Base-by-base conservation (phyloP, 805 yeast species). In the Wickerhamomyces silvicola region DNA sequence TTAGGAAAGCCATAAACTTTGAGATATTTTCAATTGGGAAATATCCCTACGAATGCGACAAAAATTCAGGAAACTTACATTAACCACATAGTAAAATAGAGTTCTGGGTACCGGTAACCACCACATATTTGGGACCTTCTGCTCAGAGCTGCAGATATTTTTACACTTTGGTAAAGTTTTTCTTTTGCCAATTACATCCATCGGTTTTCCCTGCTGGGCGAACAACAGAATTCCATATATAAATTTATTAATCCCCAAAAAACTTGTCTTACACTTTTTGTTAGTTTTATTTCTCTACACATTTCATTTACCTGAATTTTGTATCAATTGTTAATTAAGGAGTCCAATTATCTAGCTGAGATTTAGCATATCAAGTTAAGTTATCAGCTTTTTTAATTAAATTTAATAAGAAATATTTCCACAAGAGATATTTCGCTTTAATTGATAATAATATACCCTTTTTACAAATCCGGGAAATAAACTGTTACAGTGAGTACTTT, bases 401-500 rank as follows among this genome's bases (percentile, higher is more conserved):
- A n/a, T n/a, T n/a, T n/a, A n/a, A n/a, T n/a, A n/a, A n/a, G n/a
- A n/a, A n/a, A n/a, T n/a, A n/a, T n/a, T n/a, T n/a, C n/a, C n/a
- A n/a, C n/a, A n/a, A n/a, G n/a, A n/a, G n/a, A n/a, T n/a, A n/a
- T n/a, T n/a, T n/a, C n/a, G n/a, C n/a, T n/a, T n/a, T n/a, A n/a
- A n/a, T n/a, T n/a, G n/a, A 22, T 22, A 22, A 17, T 27, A 23
- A 23, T 16, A 30, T 30, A 30, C 32, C 32, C 32, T 23, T 14
- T 30, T 30, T 18, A 19, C 8, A 15, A n/a, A 30, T 30, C 24
- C 30, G 27, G 35, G 39, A 37, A 36, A 39, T 39, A 35, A 38
- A 28, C 32, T 35, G 38, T 35, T 22, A 30, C 29, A 28, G 41
- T 33, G 25, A 33, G 37, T 37, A 24, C 18, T 25, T 17, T 11